Conservation (phyloP, 2,329 filamentous ascomycete species). For the Pseudogymnoascus sp. region DNA sequence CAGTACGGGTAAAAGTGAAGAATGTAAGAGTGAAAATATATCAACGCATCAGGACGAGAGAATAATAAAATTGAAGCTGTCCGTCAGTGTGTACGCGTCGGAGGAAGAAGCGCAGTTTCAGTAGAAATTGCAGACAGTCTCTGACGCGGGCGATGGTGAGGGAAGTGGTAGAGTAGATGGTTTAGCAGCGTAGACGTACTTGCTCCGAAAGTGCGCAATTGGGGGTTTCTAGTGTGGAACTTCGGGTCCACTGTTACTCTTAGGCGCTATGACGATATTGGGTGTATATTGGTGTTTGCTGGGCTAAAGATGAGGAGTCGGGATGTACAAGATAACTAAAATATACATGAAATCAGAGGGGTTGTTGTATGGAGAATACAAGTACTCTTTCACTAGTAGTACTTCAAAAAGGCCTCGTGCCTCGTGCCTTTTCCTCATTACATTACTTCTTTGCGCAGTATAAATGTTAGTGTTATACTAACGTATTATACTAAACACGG, state of each 20-base stretch:
- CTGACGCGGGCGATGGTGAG: neutral
- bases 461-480: neutral
- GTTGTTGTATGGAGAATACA: neutral
- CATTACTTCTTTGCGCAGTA: neutral
- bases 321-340: neutral
- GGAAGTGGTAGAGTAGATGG: neutral
- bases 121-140: constrained; percentile 8
- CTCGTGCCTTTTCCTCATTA: neutral
- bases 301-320: neutral
- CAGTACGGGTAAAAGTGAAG: neutral
- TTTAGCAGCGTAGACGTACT: neutral
- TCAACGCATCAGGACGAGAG: neutral
- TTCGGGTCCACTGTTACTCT: neutral
- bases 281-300: no score
- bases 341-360: neutral
- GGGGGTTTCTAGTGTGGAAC: neutral
- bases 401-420: neutral
- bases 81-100: neutral
- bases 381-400: neutral
- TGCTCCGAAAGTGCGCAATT: neutral
- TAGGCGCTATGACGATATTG: constrained; percentile 4
- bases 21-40: neutral
- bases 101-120: neutral
- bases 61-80: neutral
- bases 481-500: neutral